phyloP scores from a whole-genome alignment of 108 stramenopile species.

The Epithemia pelagica region DNA sequence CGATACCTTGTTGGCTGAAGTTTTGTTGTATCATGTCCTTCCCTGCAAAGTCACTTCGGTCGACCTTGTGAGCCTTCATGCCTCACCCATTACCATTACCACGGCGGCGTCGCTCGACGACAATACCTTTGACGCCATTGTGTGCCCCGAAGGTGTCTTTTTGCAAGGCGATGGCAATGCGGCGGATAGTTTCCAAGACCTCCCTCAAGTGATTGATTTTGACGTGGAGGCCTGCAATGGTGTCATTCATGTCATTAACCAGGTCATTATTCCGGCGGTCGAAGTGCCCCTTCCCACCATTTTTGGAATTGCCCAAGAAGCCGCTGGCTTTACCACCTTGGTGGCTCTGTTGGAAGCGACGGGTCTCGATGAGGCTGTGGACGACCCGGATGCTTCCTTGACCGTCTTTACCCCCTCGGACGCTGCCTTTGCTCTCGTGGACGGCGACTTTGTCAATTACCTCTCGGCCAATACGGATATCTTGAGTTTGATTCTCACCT shows the following conservation, averaged over 20 bases:
- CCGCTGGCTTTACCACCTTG: slow-evolving; percentile 4
- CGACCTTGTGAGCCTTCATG: background rate
- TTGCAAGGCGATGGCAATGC: background rate
- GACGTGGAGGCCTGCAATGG: slow-evolving; percentile 17
- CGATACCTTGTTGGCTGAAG: slow-evolving; percentile 1
- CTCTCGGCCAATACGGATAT: slow-evolving; percentile 1
- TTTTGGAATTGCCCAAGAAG: background rate
- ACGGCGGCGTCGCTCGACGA: too few species aligned
- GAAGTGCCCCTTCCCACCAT: too few species aligned
- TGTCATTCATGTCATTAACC: slow-evolving; percentile 16
- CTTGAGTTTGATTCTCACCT: slow-evolving; percentile 8
- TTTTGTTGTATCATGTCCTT: slow-evolving; percentile 20
- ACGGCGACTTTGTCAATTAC: background rate
- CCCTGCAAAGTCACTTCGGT: background rate
- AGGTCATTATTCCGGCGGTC: slow-evolving; percentile 11
- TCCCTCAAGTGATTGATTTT: background rate
- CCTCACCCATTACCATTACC: background rate
- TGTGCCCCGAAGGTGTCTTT: background rate
- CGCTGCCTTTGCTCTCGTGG: slow-evolving; percentile 28
- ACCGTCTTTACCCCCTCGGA: slow-evolving; percentile 38
- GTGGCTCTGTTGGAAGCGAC: background rate
- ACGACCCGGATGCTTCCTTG: background rate
- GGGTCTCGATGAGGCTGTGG: background rate
- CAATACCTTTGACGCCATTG: too few species aligned
- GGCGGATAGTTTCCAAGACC: background rate